Conservation (phyloP, 305 asterid species). For the Fraxinus angustifolia region DNA sequence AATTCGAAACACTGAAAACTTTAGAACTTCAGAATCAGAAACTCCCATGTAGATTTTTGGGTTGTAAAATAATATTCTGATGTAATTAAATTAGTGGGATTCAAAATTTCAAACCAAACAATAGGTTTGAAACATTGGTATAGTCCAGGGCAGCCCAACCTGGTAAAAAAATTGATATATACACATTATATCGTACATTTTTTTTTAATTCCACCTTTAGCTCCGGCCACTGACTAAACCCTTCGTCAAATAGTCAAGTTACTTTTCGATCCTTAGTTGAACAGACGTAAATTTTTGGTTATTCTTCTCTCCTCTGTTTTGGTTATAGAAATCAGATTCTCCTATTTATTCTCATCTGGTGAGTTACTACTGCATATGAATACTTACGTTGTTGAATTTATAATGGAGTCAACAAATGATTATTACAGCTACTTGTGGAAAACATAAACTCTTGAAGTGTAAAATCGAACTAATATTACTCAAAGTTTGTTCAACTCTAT, state of each 20-base stretch:
- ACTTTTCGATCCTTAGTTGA: not conserved
- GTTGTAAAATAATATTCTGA: not conserved
- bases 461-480: too few relatives aligned
- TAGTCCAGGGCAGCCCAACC: not conserved
- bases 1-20: not conserved
- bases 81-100: not conserved
- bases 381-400: not conserved
- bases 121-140: not conserved
- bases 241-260: not conserved
- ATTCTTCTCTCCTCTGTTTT: not conserved
- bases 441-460: too few relatives aligned
- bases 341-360: not conserved
- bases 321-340: not conserved
- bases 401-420: too few relatives aligned
- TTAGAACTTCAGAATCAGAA: not conserved
- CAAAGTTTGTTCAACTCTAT: too few relatives aligned
- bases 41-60: not conserved
- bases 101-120: not conserved
- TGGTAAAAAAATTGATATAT: not conserved
- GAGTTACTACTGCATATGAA: not conserved
- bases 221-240: too few relatives aligned
- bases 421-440: too few relatives aligned
- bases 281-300: not conserved
- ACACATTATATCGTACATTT: not conserved
- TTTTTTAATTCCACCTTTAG: too few relatives aligned